phyloP scores from a whole-genome alignment of 1,139 yeast genomes.

The Candida gigantensis region DNA sequence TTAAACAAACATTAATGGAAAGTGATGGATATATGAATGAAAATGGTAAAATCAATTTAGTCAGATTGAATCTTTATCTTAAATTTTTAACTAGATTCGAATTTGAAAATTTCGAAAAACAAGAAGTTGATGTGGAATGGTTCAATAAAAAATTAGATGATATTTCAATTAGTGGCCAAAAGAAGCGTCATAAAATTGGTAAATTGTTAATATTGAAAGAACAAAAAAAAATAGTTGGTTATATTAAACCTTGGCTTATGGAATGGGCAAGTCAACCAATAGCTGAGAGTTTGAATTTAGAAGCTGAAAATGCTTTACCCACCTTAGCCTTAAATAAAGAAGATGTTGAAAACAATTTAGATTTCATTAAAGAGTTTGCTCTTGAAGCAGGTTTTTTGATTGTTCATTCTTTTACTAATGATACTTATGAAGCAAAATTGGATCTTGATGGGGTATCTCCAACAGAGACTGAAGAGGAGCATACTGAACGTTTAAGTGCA shows the following conservation, averaged over 20 bases:
- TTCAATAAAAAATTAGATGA: constrained; percentile 81
- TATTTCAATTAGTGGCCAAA: constrained; percentile 72
- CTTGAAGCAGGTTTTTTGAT: constrained; percentile 66
- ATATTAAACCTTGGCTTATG: constrained; percentile 69
- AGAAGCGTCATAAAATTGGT: constrained; percentile 65
- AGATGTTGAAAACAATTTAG: constrained; percentile 50
- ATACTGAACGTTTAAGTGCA: constrained; percentile 47
- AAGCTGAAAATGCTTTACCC: constrained; percentile 49
- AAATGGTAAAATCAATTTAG: constrained; percentile 75
- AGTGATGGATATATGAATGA: constrained; percentile 86
- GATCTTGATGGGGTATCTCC: constrained; percentile 77
- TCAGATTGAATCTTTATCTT: constrained; percentile 73
- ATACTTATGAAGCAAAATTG: constrained; percentile 56
- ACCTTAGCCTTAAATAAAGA: constrained; percentile 49
- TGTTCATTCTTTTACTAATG: constrained; percentile 58
- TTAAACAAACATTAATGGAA: constrained; percentile 73
- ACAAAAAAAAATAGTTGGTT: constrained; percentile 66
- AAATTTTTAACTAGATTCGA: constrained; percentile 69
- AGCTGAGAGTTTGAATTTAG: constrained; percentile 32
- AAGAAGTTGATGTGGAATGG: constrained; percentile 88
- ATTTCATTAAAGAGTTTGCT: constrained; percentile 62
- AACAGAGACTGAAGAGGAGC: constrained; percentile 64
- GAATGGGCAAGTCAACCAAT: constrained; percentile 35
- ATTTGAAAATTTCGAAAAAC: constrained; percentile 75
- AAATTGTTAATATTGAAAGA: constrained; percentile 66